Evolutionary conservation across 768 basidiomycete genomes (phyloP), one percentile per base, ranked within the genome.

Genomic region (Rhizopogon salebrosus): DNA sequence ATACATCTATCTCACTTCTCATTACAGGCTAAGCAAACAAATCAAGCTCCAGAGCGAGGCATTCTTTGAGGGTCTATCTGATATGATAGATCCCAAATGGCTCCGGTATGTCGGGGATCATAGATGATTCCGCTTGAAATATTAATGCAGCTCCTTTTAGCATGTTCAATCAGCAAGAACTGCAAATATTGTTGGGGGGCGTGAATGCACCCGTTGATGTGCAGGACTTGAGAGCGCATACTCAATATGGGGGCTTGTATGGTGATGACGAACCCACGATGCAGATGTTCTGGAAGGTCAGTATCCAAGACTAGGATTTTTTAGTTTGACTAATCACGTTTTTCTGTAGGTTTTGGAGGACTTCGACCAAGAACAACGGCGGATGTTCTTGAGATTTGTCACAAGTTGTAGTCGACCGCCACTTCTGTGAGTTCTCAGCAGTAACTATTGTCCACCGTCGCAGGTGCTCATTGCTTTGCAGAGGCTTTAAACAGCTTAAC

Each of bases 151-250:
- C 35, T 58, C 41, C 36, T 14, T 41, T 45, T 56, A 90, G 92
- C 41, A 95, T 98, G 91, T 99, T 98, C 72, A 95, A 98, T 67
- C 95, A 95, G 58, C 89, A 92, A 64, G 97, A 98, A 68, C 75
- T 98, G 3, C 93, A 94, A 64, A 87, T 95, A 43, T 74, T 98
- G 1, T 76, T 99, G 6, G 95, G 95, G 0, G 93, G 92, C 6
- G 88, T 89, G 29, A 88, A 95, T 54, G 75, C 89, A 0, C 87
- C 88, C 0, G 85, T 95, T 42, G 89, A 95, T 63, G 57, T 98
- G 7, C 83, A 87, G 14, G 95, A 99, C 67, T 69, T 98, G 53
- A 75, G 84, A 53, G 61, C 65, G 8, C 75, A 98, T 61, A 91
- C 91, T 0, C 79, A 84, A 48, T 93, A 95, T 56, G 92, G 92